phyloP scores from a whole-genome alignment of 768 basidiomycete genomes.

The Nevesoporus exiguus region DNA sequence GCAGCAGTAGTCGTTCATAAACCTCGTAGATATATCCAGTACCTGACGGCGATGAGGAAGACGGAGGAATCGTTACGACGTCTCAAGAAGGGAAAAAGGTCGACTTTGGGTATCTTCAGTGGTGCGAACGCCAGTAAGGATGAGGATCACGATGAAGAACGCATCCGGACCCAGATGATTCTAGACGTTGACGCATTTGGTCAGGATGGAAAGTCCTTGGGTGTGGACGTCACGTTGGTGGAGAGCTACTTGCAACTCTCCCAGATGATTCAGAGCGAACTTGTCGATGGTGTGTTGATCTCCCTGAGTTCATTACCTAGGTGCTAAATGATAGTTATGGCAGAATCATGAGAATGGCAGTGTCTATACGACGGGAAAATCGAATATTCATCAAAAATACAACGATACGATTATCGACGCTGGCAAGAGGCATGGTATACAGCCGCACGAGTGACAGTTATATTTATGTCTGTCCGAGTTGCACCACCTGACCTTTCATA shows the following conservation, averaged over 20 bases:
- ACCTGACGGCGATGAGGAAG: constrained; percentile 83
- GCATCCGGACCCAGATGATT: constrained; percentile 78
- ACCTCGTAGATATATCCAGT: constrained; percentile 64
- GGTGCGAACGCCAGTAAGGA: constrained; percentile 43
- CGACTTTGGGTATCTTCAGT: constrained; percentile 78
- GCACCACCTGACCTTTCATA: constrained; percentile 18
- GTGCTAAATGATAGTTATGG: background rate
- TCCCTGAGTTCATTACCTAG: background rate
- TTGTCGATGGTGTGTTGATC: constrained; percentile 31
- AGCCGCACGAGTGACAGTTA: constrained; percentile 56
- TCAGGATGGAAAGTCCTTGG: constrained; percentile 67
- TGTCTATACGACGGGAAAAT: background rate
- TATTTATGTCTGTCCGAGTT: constrained; percentile 19
- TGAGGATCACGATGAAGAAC: constrained; percentile 82
- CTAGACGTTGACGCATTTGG: constrained; percentile 85
- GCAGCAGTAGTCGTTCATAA: background rate
- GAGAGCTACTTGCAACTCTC: constrained; percentile 53
- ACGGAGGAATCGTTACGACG: constrained; percentile 86
- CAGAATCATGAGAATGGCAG: constrained; percentile 14
- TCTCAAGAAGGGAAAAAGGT: constrained; percentile 83
- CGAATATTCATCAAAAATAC: background rate
- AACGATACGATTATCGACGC: constrained; percentile 18
- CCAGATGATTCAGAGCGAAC: constrained; percentile 53
- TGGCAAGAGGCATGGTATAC: constrained; percentile 53
- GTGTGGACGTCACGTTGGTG: constrained; percentile 54